Percentiles rank a stretch among this genome's conserved stretches.
phyloP scores from a whole-genome alignment of 768 basidiomycete species.

The Podaxis sp. region DNA sequence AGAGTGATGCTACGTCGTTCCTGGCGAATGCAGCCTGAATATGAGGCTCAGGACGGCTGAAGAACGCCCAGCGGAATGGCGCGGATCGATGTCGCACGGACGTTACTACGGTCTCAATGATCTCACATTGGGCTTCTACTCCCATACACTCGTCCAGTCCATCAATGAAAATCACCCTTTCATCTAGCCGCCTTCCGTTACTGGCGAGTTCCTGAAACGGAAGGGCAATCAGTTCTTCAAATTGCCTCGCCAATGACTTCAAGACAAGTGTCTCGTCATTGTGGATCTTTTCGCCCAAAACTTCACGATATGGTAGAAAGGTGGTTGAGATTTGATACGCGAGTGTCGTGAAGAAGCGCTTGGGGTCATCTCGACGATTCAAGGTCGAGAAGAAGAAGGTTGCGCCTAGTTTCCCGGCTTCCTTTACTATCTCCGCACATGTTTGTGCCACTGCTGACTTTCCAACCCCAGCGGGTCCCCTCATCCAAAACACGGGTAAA shows the following conservation, averaged over 20 bases:
- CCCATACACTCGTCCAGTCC: constrained; percentile 5
- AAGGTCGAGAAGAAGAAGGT: not conserved
- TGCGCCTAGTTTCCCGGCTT: not conserved
- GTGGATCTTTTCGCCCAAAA: not conserved
- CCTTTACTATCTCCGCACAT: not conserved
- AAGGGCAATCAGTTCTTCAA: not conserved
- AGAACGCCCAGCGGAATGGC: constrained; percentile 3
- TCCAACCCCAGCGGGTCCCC: not conserved
- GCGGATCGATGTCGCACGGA: not conserved
- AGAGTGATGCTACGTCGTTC: not conserved
- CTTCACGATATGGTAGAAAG: not conserved
- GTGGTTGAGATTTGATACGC: constrained; percentile 1
- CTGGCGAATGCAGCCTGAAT: not conserved
- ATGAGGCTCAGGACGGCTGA: not conserved
- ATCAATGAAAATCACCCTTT: not conserved
- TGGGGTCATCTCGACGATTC: not conserved
- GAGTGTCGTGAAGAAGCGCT: not conserved
- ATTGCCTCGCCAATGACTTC: not conserved
- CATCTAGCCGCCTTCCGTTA: not conserved
- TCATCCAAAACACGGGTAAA: constrained; percentile 3
- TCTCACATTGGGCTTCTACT: not conserved
- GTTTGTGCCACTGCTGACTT: constrained; percentile 3
- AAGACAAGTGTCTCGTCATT: not conserved
- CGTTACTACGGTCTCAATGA: not conserved
- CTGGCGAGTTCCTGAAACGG: not conserved